Percentiles rank a stretch among this genome's conserved stretches.
These are phyloP conservation scores for Tetrapisispora taiwanensis DNA, from an alignment of 805 yeast species.

Conservation along the genomic window DNA sequence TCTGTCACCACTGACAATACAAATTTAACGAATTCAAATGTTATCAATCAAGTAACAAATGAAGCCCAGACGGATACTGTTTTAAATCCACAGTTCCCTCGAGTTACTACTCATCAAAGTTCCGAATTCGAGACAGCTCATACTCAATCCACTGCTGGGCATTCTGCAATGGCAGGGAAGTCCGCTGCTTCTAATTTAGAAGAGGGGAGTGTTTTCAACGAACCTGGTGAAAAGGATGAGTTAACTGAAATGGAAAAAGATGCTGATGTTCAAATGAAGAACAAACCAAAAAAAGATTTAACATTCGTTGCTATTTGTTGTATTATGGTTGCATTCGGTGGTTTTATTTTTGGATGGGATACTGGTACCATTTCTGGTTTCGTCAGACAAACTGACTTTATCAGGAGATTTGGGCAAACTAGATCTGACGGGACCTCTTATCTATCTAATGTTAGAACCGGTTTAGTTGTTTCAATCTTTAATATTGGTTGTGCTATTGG, in stretches of 20 bases:
- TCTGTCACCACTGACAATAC: not conserved
- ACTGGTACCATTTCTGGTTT: conserved; percentile 65
- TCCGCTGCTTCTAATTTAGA: conserved; percentile 1
- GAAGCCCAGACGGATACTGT: not conserved
- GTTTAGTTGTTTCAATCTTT: conserved; percentile 38
- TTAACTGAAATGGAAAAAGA: conserved; percentile 18
- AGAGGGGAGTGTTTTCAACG: not conserved
- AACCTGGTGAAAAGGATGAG: conserved; percentile 24
- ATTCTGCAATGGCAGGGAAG: conserved; percentile 1
- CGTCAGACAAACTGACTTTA: conserved; percentile 35
- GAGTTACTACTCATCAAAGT: not conserved
- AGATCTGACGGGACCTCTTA: conserved; percentile 15
- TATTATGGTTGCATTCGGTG: conserved; percentile 59
- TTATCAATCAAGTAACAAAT: too few relatives aligned
- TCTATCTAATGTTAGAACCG: conserved; percentile 21
- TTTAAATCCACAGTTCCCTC: not conserved
- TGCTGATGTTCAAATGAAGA: conserved; percentile 9
- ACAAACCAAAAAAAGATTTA: conserved; percentile 23
- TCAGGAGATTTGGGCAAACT: conserved; percentile 19
- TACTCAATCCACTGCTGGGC: not conserved
- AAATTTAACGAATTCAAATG: not conserved
- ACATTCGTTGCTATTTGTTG: conserved; percentile 24
- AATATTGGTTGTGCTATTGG: conserved; percentile 73
- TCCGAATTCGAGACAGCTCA: conserved; percentile 1
- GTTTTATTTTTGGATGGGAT: conserved; percentile 72